Percentiles rank a stretch among this genome's conserved stretches.
Conservation (phyloP, 257 asterid genomes). For the Fraxinus quadrangulata region DNA sequence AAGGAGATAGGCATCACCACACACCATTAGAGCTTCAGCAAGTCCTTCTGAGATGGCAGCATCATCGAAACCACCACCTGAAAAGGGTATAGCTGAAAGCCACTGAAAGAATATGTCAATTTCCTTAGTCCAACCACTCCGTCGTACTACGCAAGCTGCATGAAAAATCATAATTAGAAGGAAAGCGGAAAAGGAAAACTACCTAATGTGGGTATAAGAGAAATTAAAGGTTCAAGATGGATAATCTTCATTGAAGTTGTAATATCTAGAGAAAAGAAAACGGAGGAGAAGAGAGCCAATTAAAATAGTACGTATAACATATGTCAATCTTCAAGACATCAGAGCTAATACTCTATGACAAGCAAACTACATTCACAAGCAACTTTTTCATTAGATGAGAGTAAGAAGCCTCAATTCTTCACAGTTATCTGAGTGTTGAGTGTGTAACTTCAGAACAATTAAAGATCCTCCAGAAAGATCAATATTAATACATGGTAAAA, state of each 20-base stretch:
- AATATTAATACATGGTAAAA: too few species aligned
- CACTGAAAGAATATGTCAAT: slow-evolving; percentile 77
- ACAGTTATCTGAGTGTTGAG: too few species aligned
- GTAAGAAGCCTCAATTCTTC: too few species aligned
- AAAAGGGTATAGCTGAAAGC: slow-evolving; percentile 80
- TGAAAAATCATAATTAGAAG: slow-evolving; percentile 18
- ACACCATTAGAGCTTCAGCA: slow-evolving; percentile 82
- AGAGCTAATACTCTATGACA: too few species aligned
- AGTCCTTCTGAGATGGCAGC: slow-evolving; percentile 97
- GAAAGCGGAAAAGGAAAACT: slow-evolving; percentile 1
- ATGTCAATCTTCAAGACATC: too few species aligned
- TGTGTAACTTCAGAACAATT: too few species aligned
- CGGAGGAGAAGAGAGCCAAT: too few species aligned
- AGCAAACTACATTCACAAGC: too few species aligned
- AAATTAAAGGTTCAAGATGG: slow-evolving; percentile 5
- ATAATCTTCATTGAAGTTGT: not conserved
- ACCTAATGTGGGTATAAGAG: slow-evolving; percentile 9
- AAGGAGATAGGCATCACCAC: slow-evolving; percentile 19
- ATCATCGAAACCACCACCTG: slow-evolving; percentile 90
- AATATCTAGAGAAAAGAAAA: too few species aligned
- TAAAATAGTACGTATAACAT: too few species aligned
- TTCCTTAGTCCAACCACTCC: slow-evolving; percentile 93
- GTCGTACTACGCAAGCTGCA: slow-evolving; percentile 75
- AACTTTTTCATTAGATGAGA: too few species aligned
- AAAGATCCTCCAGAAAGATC: too few species aligned